Conservation (phyloP, 768 basidiomycete genomes). For the Tylopilus intermedius region DNA sequence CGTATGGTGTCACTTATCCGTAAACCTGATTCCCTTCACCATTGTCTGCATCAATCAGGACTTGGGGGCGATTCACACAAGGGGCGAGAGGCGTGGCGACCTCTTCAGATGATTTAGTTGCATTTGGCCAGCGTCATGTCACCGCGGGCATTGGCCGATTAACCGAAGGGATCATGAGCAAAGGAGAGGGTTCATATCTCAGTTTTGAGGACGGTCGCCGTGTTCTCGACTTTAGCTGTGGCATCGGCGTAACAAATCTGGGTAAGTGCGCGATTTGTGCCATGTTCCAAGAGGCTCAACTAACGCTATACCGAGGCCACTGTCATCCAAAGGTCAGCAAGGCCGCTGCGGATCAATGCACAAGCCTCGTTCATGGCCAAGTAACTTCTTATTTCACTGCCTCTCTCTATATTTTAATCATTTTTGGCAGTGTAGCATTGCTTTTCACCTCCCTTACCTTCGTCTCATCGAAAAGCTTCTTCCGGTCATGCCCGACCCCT, state of each 20-base stretch:
- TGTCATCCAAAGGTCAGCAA: conserved; percentile 82
- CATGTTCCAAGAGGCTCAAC: background rate
- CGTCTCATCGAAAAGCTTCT: conserved; percentile 80
- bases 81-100: conserved; percentile 19
- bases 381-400: conserved; percentile 32
- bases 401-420: background rate
- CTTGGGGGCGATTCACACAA: background rate
- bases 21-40: background rate
- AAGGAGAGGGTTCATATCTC: conserved; percentile 71
- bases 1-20: conserved; percentile 1
- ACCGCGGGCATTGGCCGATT: conserved; percentile 40
- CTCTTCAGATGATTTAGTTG: conserved; percentile 22
- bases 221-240: conserved; percentile 81
- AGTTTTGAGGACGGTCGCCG: conserved; percentile 65
- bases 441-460: conserved; percentile 81
- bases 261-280: conserved; percentile 39
- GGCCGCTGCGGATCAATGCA: conserved; percentile 86
- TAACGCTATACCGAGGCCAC: conserved; percentile 50
- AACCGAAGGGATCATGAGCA: conserved; percentile 54
- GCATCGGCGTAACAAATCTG: conserved; percentile 83
- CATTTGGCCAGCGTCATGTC: conserved; percentile 42
- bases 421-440: conserved; percentile 76
- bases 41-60: conserved; percentile 1
- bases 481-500: conserved; percentile 85
- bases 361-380: conserved; percentile 74